Conservation (phyloP, 176 grass and related monocot genomes). For the Carex parvula region DNA sequence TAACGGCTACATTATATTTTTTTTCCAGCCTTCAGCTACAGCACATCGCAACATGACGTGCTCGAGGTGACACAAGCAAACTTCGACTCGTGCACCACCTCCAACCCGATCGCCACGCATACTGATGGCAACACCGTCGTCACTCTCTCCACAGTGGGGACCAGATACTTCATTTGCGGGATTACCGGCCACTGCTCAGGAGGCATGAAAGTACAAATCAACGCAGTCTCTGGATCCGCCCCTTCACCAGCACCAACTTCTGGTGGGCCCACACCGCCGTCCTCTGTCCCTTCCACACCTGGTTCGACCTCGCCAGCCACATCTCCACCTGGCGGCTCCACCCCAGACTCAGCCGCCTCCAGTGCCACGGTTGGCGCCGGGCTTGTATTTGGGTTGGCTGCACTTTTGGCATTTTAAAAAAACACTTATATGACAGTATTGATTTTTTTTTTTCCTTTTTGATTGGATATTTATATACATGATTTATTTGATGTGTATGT, state of each 20-base stretch:
- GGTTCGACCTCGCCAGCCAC: not conserved
- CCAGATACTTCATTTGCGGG: slow-evolving; percentile 77
- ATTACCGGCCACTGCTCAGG: slow-evolving; percentile 46
- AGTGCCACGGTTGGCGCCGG: not conserved
- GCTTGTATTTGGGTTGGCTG: slow-evolving; percentile 16
- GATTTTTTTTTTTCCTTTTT: not conserved
- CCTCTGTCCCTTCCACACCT: not conserved
- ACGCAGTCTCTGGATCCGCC: slow-evolving; percentile 22
- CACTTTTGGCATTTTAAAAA: slow-evolving; percentile 21
- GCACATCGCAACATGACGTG: slow-evolving; percentile 49
- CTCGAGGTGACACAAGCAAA: slow-evolving; percentile 54
- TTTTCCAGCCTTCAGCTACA: slow-evolving; percentile 53
- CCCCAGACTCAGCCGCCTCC: not conserved
- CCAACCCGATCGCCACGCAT: slow-evolving; percentile 38
- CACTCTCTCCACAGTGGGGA: slow-evolving; percentile 35
- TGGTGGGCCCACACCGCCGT: not conserved
- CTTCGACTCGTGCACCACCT: slow-evolving; percentile 47
- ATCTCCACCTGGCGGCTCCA: not conserved
- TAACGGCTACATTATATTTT: not conserved
- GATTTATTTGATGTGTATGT: slow-evolving; percentile 20
- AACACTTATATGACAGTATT: not conserved
- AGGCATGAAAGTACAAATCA: slow-evolving; percentile 68
- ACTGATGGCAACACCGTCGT: slow-evolving; percentile 54
- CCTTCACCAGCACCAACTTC: not conserved
- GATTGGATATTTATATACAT: slow-evolving; percentile 13